Conservation (phyloP, 2,329 filamentous ascomycete genomes). For the Monosporascus sp. region DNA sequence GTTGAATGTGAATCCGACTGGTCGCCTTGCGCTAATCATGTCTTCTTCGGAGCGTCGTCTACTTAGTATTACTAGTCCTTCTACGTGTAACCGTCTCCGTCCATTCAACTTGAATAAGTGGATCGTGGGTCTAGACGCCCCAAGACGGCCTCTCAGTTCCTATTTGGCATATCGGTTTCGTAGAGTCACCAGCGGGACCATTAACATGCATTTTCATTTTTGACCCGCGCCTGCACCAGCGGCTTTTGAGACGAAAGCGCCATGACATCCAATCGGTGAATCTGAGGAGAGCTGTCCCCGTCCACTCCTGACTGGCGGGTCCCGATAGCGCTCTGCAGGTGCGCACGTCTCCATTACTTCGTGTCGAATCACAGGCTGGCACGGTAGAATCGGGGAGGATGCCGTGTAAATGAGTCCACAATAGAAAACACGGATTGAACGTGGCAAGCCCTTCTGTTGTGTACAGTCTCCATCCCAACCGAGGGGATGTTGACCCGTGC, state of each 20-base stretch:
- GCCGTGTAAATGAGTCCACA: not conserved
- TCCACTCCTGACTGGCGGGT: too few relatives aligned
- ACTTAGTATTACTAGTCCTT: not conserved
- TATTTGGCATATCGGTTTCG: constrained; percentile 1
- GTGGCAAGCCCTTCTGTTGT: not conserved
- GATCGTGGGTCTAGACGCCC: constrained; percentile 5
- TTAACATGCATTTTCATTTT: not conserved
- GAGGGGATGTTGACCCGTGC: too few relatives aligned
- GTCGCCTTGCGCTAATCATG: not conserved
- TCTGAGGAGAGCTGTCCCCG: not conserved
- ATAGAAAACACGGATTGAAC: not conserved
- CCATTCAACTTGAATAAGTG: constrained; percentile 8
- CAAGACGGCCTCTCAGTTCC: not conserved
- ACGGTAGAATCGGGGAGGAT: not conserved
- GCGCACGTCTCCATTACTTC: too few relatives aligned
- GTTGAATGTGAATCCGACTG: not conserved
- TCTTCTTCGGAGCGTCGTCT: not conserved
- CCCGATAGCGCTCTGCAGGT: too few relatives aligned
- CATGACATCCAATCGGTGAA: not conserved
- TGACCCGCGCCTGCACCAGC: too few relatives aligned
- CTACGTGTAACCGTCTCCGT: constrained; percentile 7
- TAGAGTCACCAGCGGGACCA: not conserved
- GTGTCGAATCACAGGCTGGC: not conserved
- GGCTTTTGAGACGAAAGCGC: not conserved
- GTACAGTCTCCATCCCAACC: not conserved